A percentile compares a stretch with the other conserved stretches of the same genome.
Conservation (phyloP, 2,329 filamentous ascomycete species). For the Cephalotrichum gorgonifer region DNA sequence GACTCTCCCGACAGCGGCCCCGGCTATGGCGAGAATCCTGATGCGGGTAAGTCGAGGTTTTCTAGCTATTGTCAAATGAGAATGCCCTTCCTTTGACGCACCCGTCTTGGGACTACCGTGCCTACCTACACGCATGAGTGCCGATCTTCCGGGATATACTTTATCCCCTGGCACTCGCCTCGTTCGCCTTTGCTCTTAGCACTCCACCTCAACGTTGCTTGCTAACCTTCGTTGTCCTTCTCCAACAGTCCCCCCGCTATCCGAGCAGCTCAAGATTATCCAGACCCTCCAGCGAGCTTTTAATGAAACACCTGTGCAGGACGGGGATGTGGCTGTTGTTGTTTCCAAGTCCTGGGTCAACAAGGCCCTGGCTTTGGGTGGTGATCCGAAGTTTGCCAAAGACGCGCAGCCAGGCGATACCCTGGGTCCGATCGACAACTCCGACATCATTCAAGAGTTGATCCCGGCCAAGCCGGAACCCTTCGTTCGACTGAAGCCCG, state of each 20-base stretch:
- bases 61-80: not conserved
- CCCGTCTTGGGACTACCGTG: too few relatives aligned
- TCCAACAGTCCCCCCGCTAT: conserved; percentile 22
- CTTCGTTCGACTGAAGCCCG: conserved; percentile 67
- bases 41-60: conserved; percentile 8
- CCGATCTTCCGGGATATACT: too few relatives aligned
- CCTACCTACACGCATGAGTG: too few relatives aligned
- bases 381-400: conserved; percentile 43
- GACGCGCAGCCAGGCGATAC: conserved; percentile 49
- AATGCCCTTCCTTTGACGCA: not conserved
- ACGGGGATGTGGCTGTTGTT: conserved; percentile 66
- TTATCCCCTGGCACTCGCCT: too few relatives aligned
- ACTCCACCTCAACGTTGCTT: too few relatives aligned
- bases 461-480: conserved; percentile 38
- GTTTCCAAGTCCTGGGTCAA: conserved; percentile 73
- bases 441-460: conserved; percentile 61
- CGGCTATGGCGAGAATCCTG: conserved; percentile 8
- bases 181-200: not conserved
- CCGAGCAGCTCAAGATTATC: conserved; percentile 63
- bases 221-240: not conserved
- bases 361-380: conserved; percentile 56
- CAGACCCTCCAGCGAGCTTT: conserved; percentile 46
- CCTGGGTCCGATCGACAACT: conserved; percentile 79
- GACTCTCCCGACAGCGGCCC: conserved; percentile 21
- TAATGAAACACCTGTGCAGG: conserved; percentile 43